Evolutionary conservation across 192 early-diverging fungal genomes (phyloP), one percentile per base, ranked within the genome.

Genomic region (Gaertneriomyces sp.): DNA sequence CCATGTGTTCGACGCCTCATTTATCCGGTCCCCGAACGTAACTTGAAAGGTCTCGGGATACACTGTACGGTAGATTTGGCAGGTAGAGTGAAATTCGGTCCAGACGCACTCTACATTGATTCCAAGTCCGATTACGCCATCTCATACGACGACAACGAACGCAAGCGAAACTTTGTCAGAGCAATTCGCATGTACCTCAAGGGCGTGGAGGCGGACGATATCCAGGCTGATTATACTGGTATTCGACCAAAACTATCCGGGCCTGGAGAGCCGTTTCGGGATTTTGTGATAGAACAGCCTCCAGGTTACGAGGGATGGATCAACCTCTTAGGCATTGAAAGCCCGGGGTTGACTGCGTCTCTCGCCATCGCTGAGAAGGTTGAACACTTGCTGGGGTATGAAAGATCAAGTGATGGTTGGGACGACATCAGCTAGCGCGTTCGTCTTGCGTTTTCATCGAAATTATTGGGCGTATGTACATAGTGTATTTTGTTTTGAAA

Each of bases 271-370:
- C 70, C 78, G 4, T 90, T 91, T 63, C 75, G 76, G 53, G 93
- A 95, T 63, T 95, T 93, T 78, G 69, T 86, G 6, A 85, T 95
- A 42, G 71, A 83, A 12, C 5, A 14, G 5, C 33, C 59, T 11
- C 78, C 87, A 20, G 83, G 76, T 0, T 71, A 82, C 39, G 61
- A 74, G 0, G 84, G 86, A 0, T 89, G 91, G 73, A 81, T 90
- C 47, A 90, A 91, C 47, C 73, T 93, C 10, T 61, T 87, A 3
- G 93, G 93, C 40, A 91, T 95, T 39, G 93, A 95, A 61, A 91
- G 89, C 58, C 93, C 93, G 3, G 93, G 93, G 0, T 60, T 95
- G 56, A 95, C 93, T 2, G 80, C 85, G 14, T 87, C 88, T 3
- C 75, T 93, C 47, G 91, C 91, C 1, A 92, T 95, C 46, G 91